Base-by-base conservation (phyloP, 208 protist species). In the Tritrichomonas musculus region DNA sequence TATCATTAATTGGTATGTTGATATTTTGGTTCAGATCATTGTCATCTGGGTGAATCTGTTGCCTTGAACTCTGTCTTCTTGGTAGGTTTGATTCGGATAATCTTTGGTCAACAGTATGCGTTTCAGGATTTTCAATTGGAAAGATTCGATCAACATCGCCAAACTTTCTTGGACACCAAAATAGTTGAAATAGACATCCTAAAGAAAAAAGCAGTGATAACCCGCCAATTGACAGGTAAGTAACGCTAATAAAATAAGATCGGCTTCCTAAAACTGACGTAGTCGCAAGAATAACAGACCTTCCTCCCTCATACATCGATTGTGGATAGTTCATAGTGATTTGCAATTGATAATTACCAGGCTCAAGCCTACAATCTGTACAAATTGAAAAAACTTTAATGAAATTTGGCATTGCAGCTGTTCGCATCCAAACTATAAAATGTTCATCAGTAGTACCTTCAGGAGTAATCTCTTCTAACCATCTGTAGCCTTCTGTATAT, bases 341-440 rank as follows among this genome's bases (percentile, higher is more conserved):
- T 13, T 3, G 0, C 3, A 84, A 53, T 33, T 1, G 2, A n/a
- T 84, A 84, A 53, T 84, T 20, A 14, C 73, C 73, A 33, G 73
- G n/a, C 25, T 3, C 3, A 53, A 84, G 3, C 0, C 2, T 22
- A 44, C 73, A 84, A 30, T 53, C n/a, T 1, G 17, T 49, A n/a
- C 73, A 84, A 33, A n/a, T 49, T 53, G 73, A 84, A 53, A 53
- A 84, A 33, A n/a, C 0, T 53, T 84, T 84, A 9, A 47, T 25
- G 36, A 84, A 53, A 33, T 4, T 53, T 84, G 73, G 73, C 36
- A 84, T 39, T 33, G 73, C 73, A 11, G 41, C 73, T 53, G 73
- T 53, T 84, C 73, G 3, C 73, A 84, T 84, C 73, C 73, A 84
- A n/a, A 84, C 44, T 33, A 84, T 84, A 44, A 84, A 84, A n/a